These are phyloP conservation scores for Sarocladium kiliense DNA, from an alignment of 2,329 filamentous ascomycete genomes.

Conservation along the genomic window DNA sequence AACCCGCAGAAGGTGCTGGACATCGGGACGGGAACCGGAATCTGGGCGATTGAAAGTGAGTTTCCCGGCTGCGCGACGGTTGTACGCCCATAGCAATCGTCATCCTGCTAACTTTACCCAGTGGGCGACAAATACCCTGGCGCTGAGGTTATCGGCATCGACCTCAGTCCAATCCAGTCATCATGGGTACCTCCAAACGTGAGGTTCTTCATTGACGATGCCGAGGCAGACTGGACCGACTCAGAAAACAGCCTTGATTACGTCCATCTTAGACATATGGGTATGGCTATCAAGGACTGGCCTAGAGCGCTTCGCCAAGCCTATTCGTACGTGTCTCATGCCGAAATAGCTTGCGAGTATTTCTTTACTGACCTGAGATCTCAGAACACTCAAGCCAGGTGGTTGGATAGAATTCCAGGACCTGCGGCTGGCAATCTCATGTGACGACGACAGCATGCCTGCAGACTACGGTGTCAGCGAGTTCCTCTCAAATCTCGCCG, in stretches of 20 bases:
- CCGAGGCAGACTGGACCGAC: slow-evolving; percentile 43
- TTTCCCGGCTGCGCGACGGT: too few species aligned
- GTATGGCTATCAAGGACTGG: slow-evolving; percentile 39
- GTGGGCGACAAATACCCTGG: slow-evolving; percentile 20
- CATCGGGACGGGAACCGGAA: slow-evolving; percentile 28
- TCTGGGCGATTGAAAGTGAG: slow-evolving; percentile 42
- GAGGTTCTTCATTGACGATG: slow-evolving; percentile 30
- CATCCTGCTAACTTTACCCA: too few species aligned
- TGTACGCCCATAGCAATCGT: too few species aligned
- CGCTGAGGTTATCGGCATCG: slow-evolving; percentile 18
- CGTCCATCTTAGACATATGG: slow-evolving; percentile 41
- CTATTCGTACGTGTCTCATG: slow-evolving; percentile 16
- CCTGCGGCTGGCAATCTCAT: slow-evolving; percentile 19
- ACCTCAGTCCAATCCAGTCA: slow-evolving; percentile 20
- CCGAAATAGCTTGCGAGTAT: too few species aligned
- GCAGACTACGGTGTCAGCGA: slow-evolving; percentile 20
- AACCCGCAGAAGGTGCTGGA: slow-evolving; percentile 32
- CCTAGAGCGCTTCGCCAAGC: slow-evolving; percentile 31
- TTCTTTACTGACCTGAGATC: not conserved
- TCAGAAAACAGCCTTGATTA: slow-evolving; percentile 40
- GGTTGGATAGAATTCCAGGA: slow-evolving; percentile 41
- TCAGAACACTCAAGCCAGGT: slow-evolving; percentile 33
- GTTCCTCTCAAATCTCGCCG: slow-evolving; percentile 23
- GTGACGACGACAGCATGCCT: slow-evolving; percentile 23
- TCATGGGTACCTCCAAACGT: slow-evolving; percentile 35